These are phyloP conservation scores for Rhodosporidiobolus odoratus DNA, from an alignment of 768 basidiomycete genomes.

Conservation along the genomic window DNA sequence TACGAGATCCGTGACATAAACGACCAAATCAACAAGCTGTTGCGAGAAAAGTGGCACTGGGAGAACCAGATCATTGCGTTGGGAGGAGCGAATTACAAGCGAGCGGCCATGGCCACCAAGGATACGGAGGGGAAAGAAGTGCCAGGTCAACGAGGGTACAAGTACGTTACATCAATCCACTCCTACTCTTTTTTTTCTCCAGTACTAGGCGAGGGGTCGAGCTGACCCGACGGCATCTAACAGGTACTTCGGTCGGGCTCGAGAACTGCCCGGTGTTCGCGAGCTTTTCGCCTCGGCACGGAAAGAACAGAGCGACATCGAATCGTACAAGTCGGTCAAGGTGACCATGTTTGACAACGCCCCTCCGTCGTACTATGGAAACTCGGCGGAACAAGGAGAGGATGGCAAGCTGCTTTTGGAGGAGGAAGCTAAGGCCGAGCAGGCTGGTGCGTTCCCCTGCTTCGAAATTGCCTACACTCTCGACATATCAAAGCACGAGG, in stretches of 20 bases:
- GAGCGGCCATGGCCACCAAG: conserved; percentile 82
- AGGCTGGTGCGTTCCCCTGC: conserved; percentile 57
- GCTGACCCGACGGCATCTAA: neutral
- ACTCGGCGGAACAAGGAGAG: conserved; percentile 70
- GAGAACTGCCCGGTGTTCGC: conserved; percentile 87
- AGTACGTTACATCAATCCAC: conserved; percentile 52
- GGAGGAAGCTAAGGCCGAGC: conserved; percentile 66
- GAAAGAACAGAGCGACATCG: conserved; percentile 65
- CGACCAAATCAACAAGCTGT: conserved; percentile 91
- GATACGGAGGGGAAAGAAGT: conserved; percentile 95
- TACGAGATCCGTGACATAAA: conserved; percentile 94
- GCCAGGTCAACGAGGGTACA: conserved; percentile 94
- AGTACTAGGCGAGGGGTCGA: neutral
- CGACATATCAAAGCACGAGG: neutral
- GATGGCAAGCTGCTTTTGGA: conserved; percentile 54
- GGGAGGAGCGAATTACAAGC: conserved; percentile 90
- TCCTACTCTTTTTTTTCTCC: neutral
- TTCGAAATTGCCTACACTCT: no score
- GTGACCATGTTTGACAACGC: conserved; percentile 87
- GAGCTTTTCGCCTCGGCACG: conserved; percentile 78
- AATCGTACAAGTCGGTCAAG: conserved; percentile 54
- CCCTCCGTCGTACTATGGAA: conserved; percentile 83
- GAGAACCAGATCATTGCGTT: conserved; percentile 95
- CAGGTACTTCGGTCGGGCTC: conserved; percentile 95
- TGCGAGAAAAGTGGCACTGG: conserved; percentile 95